phyloP scores from a whole-genome alignment of 1,284 basidiomycete species.

The Chondrostereum purpureum region DNA sequence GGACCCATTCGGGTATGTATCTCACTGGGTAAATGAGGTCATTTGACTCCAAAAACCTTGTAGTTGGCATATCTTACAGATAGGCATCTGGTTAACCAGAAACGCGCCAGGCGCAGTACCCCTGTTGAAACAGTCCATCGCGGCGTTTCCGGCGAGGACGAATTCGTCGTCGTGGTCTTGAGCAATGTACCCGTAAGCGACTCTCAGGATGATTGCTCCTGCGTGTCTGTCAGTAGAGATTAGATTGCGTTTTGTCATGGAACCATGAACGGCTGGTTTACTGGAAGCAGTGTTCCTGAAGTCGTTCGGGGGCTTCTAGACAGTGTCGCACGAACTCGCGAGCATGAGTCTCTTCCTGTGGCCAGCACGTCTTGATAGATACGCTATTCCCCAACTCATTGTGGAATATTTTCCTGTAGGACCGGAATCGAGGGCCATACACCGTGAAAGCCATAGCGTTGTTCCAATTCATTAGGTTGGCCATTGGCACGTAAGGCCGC shows the following conservation, averaged over 20 bases:
- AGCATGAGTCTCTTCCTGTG: slow-evolving; percentile 8
- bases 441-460: slow-evolving; percentile 10
- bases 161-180: slow-evolving; percentile 23
- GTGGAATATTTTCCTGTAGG: slow-evolving; percentile 10
- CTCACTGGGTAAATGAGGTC: slow-evolving; percentile 13
- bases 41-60: neutral
- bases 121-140: slow-evolving; percentile 21
- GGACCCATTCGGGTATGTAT: slow-evolving; percentile 20
- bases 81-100: slow-evolving; percentile 24
- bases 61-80: slow-evolving; percentile 21
- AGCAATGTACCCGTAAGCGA: slow-evolving; percentile 29
- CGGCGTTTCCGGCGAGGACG: slow-evolving; percentile 24
- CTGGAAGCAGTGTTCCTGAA: slow-evolving; percentile 11
- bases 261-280: neutral
- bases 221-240: slow-evolving; percentile 11
- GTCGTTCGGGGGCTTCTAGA: slow-evolving; percentile 2
- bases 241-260: neutral
- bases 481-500: slow-evolving; percentile 7
- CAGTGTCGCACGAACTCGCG: slow-evolving; percentile 7
- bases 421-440: slow-evolving; percentile 9
- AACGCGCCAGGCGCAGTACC: slow-evolving; percentile 22
- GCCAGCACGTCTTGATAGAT: slow-evolving; percentile 5
- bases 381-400: slow-evolving; percentile 8
- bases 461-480: slow-evolving; percentile 10
- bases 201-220: slow-evolving; percentile 25